A percentile compares a stretch with the other conserved stretches of the same genome.
Evolutionary conservation across 371 early-diverging fungal genomes (phyloP).

Genomic region (Apophysomyces sp.): DNA sequence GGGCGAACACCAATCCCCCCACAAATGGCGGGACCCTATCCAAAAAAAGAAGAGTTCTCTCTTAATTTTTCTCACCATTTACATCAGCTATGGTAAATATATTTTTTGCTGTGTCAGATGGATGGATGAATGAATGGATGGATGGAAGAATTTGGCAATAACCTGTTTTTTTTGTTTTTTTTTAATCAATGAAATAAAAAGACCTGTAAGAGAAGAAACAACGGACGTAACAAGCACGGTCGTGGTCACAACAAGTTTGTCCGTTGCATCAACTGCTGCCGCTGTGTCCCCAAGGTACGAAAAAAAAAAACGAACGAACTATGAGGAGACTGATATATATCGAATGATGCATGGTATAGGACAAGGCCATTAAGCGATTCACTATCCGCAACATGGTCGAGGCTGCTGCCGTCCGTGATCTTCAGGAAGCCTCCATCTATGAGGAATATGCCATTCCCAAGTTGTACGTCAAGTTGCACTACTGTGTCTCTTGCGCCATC

Average conservation of each 20-base stretch:
- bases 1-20: too few species aligned
- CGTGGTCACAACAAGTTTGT: conserved; percentile 97
- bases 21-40: neutral
- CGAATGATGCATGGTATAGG: conserved; percentile 39
- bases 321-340: neutral
- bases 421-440: conserved; percentile 96
- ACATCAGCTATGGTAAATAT: neutral
- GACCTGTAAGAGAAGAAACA: conserved; percentile 98
- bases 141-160: neutral
- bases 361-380: conserved; percentile 99
- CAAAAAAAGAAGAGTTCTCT: neutral
- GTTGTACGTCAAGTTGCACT: conserved; percentile 96
- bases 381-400: conserved; percentile 98
- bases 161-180: neutral
- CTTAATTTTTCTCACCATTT: neutral
- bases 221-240: conserved; percentile 98
- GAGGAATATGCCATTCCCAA: conserved; percentile 96
- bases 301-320: neutral
- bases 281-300: conserved; percentile 90
- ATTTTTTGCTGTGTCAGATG: neutral
- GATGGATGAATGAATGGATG: neutral
- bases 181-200: conserved; percentile 21
- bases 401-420: conserved; percentile 96
- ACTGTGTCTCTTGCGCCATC: conserved; percentile 99
- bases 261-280: conserved; percentile 98